These are phyloP conservation scores for Daedaleopsis nitida DNA, from an alignment of 768 basidiomycete species.

Conservation along the genomic window DNA sequence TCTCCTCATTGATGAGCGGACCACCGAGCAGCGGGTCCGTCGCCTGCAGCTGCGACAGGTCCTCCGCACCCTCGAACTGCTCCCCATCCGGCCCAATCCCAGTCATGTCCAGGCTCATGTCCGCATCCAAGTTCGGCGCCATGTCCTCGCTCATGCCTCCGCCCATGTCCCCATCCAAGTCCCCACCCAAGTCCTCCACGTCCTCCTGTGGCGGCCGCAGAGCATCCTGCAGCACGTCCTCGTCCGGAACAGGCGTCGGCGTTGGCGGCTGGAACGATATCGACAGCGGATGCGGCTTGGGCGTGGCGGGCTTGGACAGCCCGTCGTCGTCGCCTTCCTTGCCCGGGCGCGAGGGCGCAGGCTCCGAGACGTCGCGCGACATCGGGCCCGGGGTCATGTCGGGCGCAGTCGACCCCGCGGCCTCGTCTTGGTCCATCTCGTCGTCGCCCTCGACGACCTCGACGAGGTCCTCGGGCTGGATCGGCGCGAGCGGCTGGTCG, in stretches of 20 bases:
- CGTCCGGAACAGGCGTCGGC: slow-evolving; percentile 37
- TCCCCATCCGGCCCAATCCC: slow-evolving; percentile 67
- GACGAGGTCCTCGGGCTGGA: slow-evolving; percentile 75
- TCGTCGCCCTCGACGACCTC: slow-evolving; percentile 78
- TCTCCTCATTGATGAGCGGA: slow-evolving; percentile 53
- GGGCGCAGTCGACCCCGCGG: slow-evolving; percentile 40
- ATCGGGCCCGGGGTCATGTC: slow-evolving; percentile 32
- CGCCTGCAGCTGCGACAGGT: slow-evolving; percentile 57
- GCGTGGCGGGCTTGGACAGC: slow-evolving; percentile 65
- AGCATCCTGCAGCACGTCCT: slow-evolving; percentile 52
- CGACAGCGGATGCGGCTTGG: slow-evolving; percentile 65
- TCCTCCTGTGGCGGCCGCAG: slow-evolving; percentile 56
- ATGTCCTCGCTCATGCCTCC: slow-evolving; percentile 17
- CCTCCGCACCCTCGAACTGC: slow-evolving; percentile 39
- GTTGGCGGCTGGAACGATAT: slow-evolving; percentile 52
- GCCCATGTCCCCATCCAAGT: slow-evolving; percentile 56
- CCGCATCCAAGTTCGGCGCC: slow-evolving; percentile 38
- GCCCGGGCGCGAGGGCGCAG: slow-evolving; percentile 27
- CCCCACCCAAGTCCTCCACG: slow-evolving; percentile 37
- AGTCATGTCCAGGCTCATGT: slow-evolving; percentile 64
- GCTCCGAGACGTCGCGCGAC: slow-evolving; percentile 41
- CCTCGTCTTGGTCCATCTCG: slow-evolving; percentile 73
- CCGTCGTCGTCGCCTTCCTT: slow-evolving; percentile 38
- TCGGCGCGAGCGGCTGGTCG: slow-evolving; percentile 79
- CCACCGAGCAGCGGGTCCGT: slow-evolving; percentile 57